Evolutionary conservation across 352 stramenopile species (phyloP), one percentile per base, ranked within the genome.

Genomic region (Phytopythium sindhum): DNA sequence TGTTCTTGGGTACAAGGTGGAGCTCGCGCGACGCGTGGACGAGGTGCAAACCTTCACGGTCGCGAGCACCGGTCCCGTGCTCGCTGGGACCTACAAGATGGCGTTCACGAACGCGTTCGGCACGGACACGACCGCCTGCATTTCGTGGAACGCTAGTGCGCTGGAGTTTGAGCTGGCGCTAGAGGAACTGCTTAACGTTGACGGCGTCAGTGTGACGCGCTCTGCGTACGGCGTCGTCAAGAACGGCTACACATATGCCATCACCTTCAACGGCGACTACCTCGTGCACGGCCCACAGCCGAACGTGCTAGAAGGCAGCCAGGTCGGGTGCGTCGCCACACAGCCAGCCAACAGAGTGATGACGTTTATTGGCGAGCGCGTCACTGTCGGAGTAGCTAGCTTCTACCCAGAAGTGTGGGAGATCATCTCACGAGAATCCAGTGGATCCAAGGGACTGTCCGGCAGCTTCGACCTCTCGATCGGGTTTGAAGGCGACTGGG

Each of bases 1-100:
- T 1, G 81, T 94, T 47, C 65, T 94, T 14, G 84, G 84, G 0
- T 94, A 94, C 70, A 89, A 86, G 50, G 78, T 94, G 57, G 84
- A 94, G 44, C 65, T 94, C 37, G 84, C 86, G 7, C 70, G 66
- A n/a, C 81, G 80, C 44, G 73, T 94, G 39, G 65, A 90, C 51
- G 76, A 86, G 15, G 86, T 91, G 56, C 81, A 94, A 42, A 89
- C 70, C 17, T 88, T 94, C 69, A 74, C 77, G 9, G 80, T 92
- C 42, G 65, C 72, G 29, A 76, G 80, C 11, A 81, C 77, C 47
- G 84, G 81, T 0, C 80, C 81, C 8, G 63, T 94, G 29, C 41
- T 80, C 2, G 62, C 69, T 0, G 86, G 84, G 0, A 55, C 62
- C 12, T 94, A 93, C 70, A 81, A 74, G 39, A 66, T 92, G 45